phyloP scores from a whole-genome alignment of 31 red algal genomes.

The Odonthalia washingtoniensis region DNA sequence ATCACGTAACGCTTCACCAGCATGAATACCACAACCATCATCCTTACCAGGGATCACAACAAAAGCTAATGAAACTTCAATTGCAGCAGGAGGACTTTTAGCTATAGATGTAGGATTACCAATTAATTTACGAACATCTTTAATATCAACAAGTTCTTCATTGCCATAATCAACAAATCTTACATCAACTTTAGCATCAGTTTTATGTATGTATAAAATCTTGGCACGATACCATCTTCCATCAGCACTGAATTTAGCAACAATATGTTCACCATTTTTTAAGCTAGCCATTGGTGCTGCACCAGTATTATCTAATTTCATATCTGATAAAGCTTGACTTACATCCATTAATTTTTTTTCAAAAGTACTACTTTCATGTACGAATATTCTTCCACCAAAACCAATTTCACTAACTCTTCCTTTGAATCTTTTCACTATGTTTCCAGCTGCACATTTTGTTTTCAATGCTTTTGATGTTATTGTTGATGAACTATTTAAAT shows the following conservation, averaged over 20 bases:
- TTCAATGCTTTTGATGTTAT: slow-evolving; percentile 6
- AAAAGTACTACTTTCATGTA: slow-evolving; percentile 75
- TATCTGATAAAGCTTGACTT: slow-evolving; percentile 54
- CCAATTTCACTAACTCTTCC: slow-evolving; percentile 87
- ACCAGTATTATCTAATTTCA: slow-evolving; percentile 52
- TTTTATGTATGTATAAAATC: slow-evolving; percentile 48
- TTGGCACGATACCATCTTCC: slow-evolving; percentile 84
- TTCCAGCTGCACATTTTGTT: too few species aligned
- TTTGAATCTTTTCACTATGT: slow-evolving; percentile 20
- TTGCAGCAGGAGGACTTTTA: slow-evolving; percentile 47
- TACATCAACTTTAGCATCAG: slow-evolving; percentile 56
- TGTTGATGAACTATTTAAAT: too few species aligned
- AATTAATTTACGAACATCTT: slow-evolving; percentile 61
- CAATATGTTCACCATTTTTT: slow-evolving; percentile 58
- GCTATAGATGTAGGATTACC: slow-evolving; percentile 46
- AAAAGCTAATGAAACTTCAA: slow-evolving; percentile 63
- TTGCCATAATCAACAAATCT: slow-evolving; percentile 96
- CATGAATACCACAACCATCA: slow-evolving; percentile 76
- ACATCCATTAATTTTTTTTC: slow-evolving; percentile 51
- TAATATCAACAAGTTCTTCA: slow-evolving; percentile 76
- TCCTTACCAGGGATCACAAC: slow-evolving; percentile 80
- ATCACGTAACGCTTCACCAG: slow-evolving; percentile 80
- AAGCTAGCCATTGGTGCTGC: slow-evolving; percentile 59
- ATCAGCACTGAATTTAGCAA: slow-evolving; percentile 87
- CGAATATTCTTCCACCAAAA: slow-evolving; percentile 81